Conservation (phyloP, 1,284 basidiomycete species). For the Mycena citricolor region DNA sequence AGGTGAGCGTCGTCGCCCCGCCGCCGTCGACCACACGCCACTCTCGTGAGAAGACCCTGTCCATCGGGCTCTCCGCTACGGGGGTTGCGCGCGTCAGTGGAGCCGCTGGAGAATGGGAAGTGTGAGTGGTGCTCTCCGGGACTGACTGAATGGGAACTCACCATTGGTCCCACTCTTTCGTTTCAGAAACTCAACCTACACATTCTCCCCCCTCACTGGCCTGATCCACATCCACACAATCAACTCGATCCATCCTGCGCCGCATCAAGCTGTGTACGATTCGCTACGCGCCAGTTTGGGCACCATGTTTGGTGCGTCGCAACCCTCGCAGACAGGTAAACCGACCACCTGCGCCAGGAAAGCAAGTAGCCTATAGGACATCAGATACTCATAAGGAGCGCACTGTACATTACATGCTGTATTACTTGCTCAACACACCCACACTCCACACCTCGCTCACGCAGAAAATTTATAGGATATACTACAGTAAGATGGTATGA, state of each 20-base stretch:
- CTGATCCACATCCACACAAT: constrained; percentile 62
- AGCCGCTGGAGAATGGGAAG: constrained; percentile 60
- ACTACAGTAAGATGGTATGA: too few relatives aligned
- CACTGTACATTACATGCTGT: too few relatives aligned
- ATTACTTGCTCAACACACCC: too few relatives aligned
- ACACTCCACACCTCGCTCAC: too few relatives aligned
- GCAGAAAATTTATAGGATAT: too few relatives aligned
- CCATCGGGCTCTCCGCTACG: constrained; percentile 52
- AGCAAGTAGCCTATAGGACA: too few relatives aligned
- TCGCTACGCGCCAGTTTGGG: constrained; percentile 51
- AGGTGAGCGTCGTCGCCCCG: constrained; percentile 41
- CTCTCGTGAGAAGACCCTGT: constrained; percentile 46
- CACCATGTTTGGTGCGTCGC: constrained; percentile 42
- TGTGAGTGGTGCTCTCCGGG: constrained; percentile 45
- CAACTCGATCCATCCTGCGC: constrained; percentile 72
- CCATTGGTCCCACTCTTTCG: constrained; percentile 4
- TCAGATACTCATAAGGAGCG: too few relatives aligned
- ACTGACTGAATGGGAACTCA: too few relatives aligned
- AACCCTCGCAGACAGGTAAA: too few relatives aligned
- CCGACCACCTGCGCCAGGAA: too few relatives aligned
- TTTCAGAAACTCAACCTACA: constrained; percentile 70
- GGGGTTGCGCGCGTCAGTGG: constrained; percentile 64
- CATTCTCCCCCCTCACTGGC: constrained; percentile 64
- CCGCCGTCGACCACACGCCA: constrained; percentile 24
- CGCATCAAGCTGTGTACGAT: constrained; percentile 68